Percentiles rank a stretch among this genome's conserved stretches.
Evolutionary conservation across 495 filamentous ascomycete genomes (phyloP).

Genomic region (Aspergillus haitiensis): DNA sequence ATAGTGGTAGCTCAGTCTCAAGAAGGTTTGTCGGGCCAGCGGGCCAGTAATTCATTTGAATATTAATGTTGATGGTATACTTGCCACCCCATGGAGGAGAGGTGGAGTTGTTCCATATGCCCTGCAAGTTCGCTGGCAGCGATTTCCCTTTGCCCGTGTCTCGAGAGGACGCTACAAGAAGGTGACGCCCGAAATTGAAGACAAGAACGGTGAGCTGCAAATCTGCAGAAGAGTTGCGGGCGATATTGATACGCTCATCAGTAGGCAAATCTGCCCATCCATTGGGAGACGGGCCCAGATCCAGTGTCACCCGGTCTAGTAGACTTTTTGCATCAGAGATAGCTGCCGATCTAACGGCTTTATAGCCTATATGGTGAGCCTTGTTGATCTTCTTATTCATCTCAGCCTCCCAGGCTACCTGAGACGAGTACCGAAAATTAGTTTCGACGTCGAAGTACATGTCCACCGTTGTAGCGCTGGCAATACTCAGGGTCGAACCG

Average conservation of each 20-base stretch:
- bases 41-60: slow-evolving; percentile 18
- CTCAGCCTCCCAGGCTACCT: background rate
- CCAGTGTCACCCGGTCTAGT: slow-evolving; percentile 2
- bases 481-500: background rate
- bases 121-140: slow-evolving; percentile 11
- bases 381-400: slow-evolving; percentile 5
- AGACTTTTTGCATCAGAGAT: slow-evolving; percentile 6
- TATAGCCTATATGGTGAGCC: background rate
- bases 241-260: slow-evolving; percentile 8
- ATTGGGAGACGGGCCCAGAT: slow-evolving; percentile 7
- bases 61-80: slow-evolving; percentile 15
- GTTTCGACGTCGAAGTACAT: slow-evolving; percentile 15
- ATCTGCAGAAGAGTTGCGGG: background rate
- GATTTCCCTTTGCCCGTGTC: background rate
- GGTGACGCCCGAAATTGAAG: slow-evolving; percentile 12
- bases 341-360: background rate
- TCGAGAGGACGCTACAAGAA: slow-evolving; percentile 6
- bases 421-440: slow-evolving; percentile 2
- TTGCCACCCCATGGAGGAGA: slow-evolving; percentile 13
- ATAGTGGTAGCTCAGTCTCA: slow-evolving; percentile 11
- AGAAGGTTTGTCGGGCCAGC: slow-evolving; percentile 8
- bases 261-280: slow-evolving; percentile 1
- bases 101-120: slow-evolving; percentile 12
- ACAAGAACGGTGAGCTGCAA: slow-evolving; percentile 2
- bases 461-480: slow-evolving; percentile 11